phyloP scores from a whole-genome alignment of 768 basidiomycete genomes.

The Clitopilus hobsonii region DNA sequence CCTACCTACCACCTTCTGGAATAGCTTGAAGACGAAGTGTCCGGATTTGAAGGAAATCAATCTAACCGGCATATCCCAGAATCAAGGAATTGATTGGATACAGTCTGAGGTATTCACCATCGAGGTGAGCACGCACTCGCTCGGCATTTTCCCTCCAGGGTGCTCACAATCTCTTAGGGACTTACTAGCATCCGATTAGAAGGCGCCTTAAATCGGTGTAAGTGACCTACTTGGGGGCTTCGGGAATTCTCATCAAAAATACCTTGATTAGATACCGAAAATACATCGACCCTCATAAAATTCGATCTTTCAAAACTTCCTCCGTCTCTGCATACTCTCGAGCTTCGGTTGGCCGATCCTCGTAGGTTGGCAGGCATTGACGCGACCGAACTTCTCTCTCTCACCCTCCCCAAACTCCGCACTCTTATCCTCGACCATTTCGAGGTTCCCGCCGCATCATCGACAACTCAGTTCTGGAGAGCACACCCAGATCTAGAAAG shows the following conservation, averaged over 20 bases:
- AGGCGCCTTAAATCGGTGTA: background rate
- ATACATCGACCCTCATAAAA: background rate
- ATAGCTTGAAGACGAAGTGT: background rate
- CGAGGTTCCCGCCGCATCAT: background rate
- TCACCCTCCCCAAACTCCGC: background rate
- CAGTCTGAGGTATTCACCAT: conserved; percentile 2
- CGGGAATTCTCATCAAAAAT: background rate
- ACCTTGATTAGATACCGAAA: background rate
- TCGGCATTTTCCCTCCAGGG: background rate
- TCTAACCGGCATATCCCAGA: background rate
- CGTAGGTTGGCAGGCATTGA: background rate
- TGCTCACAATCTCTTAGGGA: background rate
- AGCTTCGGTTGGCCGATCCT: background rate
- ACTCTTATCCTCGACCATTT: conserved; percentile 1
- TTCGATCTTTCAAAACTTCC: conserved; percentile 4
- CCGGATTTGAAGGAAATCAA: background rate
- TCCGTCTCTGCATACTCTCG: conserved; percentile 2
- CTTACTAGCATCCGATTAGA: background rate
- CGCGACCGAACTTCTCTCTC: conserved; percentile 1
- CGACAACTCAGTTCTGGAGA: conserved; percentile 3
- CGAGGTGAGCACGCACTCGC: background rate
- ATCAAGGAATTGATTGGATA: background rate
- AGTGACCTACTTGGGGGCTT: background rate
- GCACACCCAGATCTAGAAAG: conserved; percentile 3
- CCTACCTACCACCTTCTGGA: background rate